These are phyloP conservation scores for Sanguinoderma infundibulare DNA, from an alignment of 1,284 basidiomycete genomes.

Conservation along the genomic window DNA sequence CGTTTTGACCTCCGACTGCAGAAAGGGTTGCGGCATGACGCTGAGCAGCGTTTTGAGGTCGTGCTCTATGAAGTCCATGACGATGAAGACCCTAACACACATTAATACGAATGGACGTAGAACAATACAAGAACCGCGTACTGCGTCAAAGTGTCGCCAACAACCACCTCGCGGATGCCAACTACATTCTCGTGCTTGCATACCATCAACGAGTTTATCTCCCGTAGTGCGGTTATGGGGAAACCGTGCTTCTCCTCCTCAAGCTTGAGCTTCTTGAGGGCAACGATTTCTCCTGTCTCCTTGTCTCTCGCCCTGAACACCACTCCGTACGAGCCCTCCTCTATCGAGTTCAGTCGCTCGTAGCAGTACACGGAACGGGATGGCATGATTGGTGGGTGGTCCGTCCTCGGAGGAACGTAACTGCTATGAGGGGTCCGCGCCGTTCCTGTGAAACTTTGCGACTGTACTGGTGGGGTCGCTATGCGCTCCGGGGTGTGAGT, in stretches of 20 bases:
- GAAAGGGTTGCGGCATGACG: slow-evolving; percentile 92
- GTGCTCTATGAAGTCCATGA: slow-evolving; percentile 99
- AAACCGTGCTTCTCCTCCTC: slow-evolving; percentile 99
- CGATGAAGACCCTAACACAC: slow-evolving; percentile 86
- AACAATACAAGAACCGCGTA: slow-evolving; percentile 47
- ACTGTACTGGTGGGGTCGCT: slow-evolving; percentile 9
- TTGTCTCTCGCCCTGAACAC: slow-evolving; percentile 96
- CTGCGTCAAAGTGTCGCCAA: slow-evolving; percentile 99
- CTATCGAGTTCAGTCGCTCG: slow-evolving; percentile 96
- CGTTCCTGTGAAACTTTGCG: slow-evolving; percentile 18
- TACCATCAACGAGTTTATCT: slow-evolving; percentile 93
- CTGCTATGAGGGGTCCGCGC: slow-evolving; percentile 51
- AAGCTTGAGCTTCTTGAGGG: slow-evolving; percentile 97
- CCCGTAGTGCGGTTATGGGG: slow-evolving; percentile 95
- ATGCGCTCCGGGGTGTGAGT: slow-evolving; percentile 22
- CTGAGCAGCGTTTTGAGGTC: slow-evolving; percentile 96
- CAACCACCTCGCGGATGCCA: slow-evolving; percentile 93
- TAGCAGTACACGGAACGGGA: slow-evolving; percentile 94
- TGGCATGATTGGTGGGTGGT: slow-evolving; percentile 77
- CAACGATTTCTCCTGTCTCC: slow-evolving; percentile 92
- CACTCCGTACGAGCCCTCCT: slow-evolving; percentile 98
- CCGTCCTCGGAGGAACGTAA: slow-evolving; percentile 76
- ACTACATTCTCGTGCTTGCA: slow-evolving; percentile 96
- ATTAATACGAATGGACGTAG: background rate
- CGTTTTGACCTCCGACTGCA: slow-evolving; percentile 98